Evolutionary conservation across 805 yeast species (phyloP), one percentile per base, ranked within the genome.

Genomic region (Komagataella mondaviorum): DNA sequence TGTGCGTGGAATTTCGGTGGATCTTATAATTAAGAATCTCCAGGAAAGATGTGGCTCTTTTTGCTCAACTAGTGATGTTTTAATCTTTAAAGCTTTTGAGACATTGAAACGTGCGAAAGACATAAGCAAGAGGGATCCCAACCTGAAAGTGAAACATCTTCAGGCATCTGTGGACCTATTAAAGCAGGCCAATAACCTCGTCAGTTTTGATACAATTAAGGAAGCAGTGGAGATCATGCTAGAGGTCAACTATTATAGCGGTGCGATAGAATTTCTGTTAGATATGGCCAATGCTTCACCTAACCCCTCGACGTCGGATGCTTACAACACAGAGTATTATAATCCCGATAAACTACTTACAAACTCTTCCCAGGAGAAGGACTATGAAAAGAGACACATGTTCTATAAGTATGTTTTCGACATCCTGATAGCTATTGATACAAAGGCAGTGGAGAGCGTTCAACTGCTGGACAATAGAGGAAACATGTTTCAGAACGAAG

Each of bases 1-100:
- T 52, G 75, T 87, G 44, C 80, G 86, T 56, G 98, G 99, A n/a
- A 91, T 88, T 3, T 85, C 96, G 0, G 91, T 93, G 47, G 98
- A 91, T 62, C 73, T 84, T 52, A 87, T 91, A 50, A 95, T 97
- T 1, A 81, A 83, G 43, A 81, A 90, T 1, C 70, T 93, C 50
- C 96, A 93, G 66, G 95, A 88, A 51, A 82, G 91, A 54, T 93
- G 99, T 71, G 95, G 96, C 1, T 81, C 96, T 0, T 93, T 89
- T 66, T 93, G 98, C 61, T 88, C 97, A 0, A 80, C 95, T 14
- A 88, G 85, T 57, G 99, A 93, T 66, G 96, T 93, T 23, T 75
- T 89, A 54, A 87, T 93, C 12, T 93, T 90, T 72, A 85, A 91
- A 65, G 98, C 97, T 0, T 81, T 89, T 58, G 99, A 93, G 64